Base-by-base conservation (phyloP, 2,329 filamentous ascomycete species). In the Thyridium curvatum region DNA sequence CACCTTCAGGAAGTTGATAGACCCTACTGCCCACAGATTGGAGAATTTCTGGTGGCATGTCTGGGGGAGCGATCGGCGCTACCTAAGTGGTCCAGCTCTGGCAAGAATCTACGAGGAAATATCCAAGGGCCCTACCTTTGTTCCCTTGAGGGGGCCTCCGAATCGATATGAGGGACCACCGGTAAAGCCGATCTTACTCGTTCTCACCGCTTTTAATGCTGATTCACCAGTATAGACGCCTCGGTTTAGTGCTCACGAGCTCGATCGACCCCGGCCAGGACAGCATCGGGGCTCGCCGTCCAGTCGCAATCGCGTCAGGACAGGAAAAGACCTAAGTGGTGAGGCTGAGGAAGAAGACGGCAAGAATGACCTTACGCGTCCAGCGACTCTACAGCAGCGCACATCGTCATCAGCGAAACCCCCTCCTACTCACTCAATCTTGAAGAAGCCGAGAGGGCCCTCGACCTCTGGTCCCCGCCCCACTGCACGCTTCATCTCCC, bases 1-100 rank as follows among this genome's bases (percentile, higher is more conserved):
- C 21, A 81, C 74, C 13, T 72, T 73, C 45, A 72, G 74, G 49
- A 69, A 69, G 47, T 65, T 80, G 26, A 65, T 70, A 42, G 77
- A 82, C 48, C 77, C 77, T n/a, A 81, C 75, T 3, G 75, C 77
- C 18, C 72, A 71, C 42, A 74, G 78, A 14, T 59, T 81, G 15
- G 77, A 82, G 52, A 77, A 80, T 49, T 79, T 80, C 47, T 82
- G 77, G 77, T 81, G 76, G 71, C 77, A 80, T 50, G 74, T 82
- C 39, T 76, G 75, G 68, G 76, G 77, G 28, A 81, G 78, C 47
- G 62, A 78, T 45, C 64, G 71, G 18, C 66, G 71, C 28, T 53
- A 66, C 38, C 61, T 80, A 35, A 71, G 72, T 34, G 77, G 73
- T 30, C 62, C 60, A 28, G 65, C 67, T 12, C 61, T 82, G 34